Evolutionary conservation across 148 eudicot genomes (phyloP).

Genomic region (Hydrangea macrophylla): DNA sequence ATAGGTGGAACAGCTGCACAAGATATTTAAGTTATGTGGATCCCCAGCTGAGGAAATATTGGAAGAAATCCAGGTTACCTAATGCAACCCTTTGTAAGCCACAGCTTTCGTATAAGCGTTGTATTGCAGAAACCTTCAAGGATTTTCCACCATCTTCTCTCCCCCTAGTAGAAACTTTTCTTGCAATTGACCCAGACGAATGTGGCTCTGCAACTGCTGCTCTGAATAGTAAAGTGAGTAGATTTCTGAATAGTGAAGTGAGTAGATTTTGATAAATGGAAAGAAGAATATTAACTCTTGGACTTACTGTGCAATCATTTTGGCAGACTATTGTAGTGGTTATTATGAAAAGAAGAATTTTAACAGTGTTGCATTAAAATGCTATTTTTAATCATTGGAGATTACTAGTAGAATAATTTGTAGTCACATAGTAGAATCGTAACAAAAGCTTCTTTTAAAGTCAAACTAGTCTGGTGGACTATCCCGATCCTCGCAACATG

Average conservation of each 20-base stretch:
- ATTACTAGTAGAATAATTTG: too few relatives aligned
- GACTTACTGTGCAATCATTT: too few relatives aligned
- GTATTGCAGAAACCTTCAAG: constrained; percentile 50
- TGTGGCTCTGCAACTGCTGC: constrained; percentile 64
- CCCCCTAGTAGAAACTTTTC: constrained; percentile 56
- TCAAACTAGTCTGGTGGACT: too few relatives aligned
- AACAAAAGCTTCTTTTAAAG: too few relatives aligned
- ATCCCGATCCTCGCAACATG: too few relatives aligned
- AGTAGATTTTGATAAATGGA: too few relatives aligned
- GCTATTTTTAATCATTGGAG: too few relatives aligned
- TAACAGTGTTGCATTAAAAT: too few relatives aligned
- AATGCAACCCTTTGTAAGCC: constrained; percentile 76
- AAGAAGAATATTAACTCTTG: too few relatives aligned
- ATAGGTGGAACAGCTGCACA: constrained; percentile 87
- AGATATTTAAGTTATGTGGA: constrained; percentile 78
- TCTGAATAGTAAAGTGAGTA: constrained; percentile 65
- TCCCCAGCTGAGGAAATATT: constrained; percentile 75
- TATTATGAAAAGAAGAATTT: too few relatives aligned
- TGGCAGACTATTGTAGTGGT: too few relatives aligned
- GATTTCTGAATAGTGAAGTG: not conserved
- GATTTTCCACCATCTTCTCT: constrained; percentile 64
- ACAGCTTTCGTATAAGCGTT: constrained; percentile 68
- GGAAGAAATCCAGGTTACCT: constrained; percentile 71
- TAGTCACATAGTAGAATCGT: too few relatives aligned
- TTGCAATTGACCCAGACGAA: constrained; percentile 62